phyloP scores from a whole-genome alignment of 1,139 yeast genomes.

The Meyerozyma carpophila region DNA sequence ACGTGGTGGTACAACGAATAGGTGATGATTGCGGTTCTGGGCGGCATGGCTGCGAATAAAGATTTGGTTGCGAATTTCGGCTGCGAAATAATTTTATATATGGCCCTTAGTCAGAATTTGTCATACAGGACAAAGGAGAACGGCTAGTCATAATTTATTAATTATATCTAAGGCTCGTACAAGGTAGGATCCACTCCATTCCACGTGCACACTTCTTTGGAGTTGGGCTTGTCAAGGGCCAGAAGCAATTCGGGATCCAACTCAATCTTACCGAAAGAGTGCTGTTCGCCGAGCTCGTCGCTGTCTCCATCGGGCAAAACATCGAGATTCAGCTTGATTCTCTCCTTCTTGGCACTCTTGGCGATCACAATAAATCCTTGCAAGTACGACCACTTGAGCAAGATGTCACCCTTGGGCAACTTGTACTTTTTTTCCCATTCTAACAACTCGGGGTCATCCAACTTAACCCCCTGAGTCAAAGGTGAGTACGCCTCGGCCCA shows the following conservation, averaged over 20 bases:
- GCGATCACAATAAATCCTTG: constrained; percentile 61
- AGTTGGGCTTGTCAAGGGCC: constrained; percentile 29
- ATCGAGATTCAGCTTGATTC: constrained; percentile 36
- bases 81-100: too few relatives aligned
- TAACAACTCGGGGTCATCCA: constrained; percentile 45
- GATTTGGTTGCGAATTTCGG: too few relatives aligned
- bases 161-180: constrained; percentile 6
- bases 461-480: constrained; percentile 54
- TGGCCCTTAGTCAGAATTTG: too few relatives aligned
- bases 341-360: constrained; percentile 50
- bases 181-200: constrained; percentile 21
- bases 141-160: too few relatives aligned
- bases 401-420: constrained; percentile 21
- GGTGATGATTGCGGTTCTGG: constrained; percentile 32
- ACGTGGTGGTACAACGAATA: constrained; percentile 36
- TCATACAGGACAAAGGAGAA: too few relatives aligned
- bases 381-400: constrained; percentile 44
- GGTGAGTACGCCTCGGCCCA: constrained; percentile 65
- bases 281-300: constrained; percentile 17
- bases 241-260: constrained; percentile 27
- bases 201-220: constrained; percentile 27
- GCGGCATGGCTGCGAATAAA: constrained; percentile 15
- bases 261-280: constrained; percentile 27
- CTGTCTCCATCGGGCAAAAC: constrained; percentile 27
- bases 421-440: constrained; percentile 20